Evolutionary conservation across 1,139 yeast species (phyloP), one percentile per base, ranked within the genome.

Genomic region (Nadsonia commutata): DNA sequence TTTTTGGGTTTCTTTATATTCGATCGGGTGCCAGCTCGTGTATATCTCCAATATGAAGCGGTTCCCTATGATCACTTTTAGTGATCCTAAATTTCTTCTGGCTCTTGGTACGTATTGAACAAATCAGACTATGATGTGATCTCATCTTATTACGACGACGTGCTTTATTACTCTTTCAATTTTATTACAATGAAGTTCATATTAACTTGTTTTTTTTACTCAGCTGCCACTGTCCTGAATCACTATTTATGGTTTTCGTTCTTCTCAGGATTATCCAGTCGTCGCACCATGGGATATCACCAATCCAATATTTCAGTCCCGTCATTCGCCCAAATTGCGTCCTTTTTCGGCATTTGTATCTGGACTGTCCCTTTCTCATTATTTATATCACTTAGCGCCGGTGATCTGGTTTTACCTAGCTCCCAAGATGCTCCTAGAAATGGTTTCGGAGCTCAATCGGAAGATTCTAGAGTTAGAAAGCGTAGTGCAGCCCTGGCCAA

Each of bases 341-440:
- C 96, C 3, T 90, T 90, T 60, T 86, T 93, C 57, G 98, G 96
- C 1, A 66, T 90, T 38, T 80, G 94, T 54, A 80, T 90, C 13
- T 90, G 99, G 99, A 71, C 88, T 48, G 74, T 90, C 38, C 99
- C 99, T 27, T 86, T 90, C 62, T 79, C 95, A 2, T 68, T 93
- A 49, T 88, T 93, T 62, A 90, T 93, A 21, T 81, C 95, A 42
- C 70, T 90, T 48, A 82, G 94, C 58, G 97, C 97, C 5, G 83
- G 85, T 49, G 99, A 93, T 55, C 82, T 85, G 56, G 76, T 82
- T 21, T 70, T 90, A 42, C 98, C 98, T 33, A 68, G 54, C 19
- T 49, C 53, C 27, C 40, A 41, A 22, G 58, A 50, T 19, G 31
- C 43, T 19, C 43, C 48, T 13, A 62, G 53, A 33, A 56, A 54